Conservation (phyloP, 2,329 filamentous ascomycete genomes). For the Beauveria asiatica region DNA sequence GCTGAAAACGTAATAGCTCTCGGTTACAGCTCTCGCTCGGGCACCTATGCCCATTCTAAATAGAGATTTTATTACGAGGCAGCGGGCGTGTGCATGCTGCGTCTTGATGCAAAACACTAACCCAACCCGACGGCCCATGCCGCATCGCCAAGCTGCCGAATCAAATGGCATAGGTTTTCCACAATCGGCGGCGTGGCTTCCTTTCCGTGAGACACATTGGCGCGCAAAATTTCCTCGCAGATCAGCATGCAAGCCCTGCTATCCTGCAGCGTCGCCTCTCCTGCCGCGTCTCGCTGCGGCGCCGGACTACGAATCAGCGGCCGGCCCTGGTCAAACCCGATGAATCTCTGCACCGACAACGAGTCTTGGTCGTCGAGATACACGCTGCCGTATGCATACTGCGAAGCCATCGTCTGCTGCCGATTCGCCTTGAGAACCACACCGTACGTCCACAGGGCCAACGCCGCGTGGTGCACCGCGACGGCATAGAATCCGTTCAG, state of each 20-base stretch:
- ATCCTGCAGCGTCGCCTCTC: slow-evolving; percentile 41
- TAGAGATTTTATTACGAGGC: neutral
- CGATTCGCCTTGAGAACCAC: slow-evolving; percentile 41
- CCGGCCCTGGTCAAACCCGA: slow-evolving; percentile 44
- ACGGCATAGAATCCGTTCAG: slow-evolving; percentile 61
- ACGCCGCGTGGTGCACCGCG: slow-evolving; percentile 57
- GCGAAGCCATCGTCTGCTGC: slow-evolving; percentile 23
- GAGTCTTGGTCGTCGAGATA: slow-evolving; percentile 50
- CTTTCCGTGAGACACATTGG: slow-evolving; percentile 38
- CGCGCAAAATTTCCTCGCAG: slow-evolving; percentile 45
- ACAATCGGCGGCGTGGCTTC: slow-evolving; percentile 51
- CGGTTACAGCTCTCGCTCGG: neutral
- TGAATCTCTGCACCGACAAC: slow-evolving; percentile 46
- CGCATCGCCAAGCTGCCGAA: slow-evolving; percentile 50
- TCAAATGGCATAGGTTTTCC: slow-evolving; percentile 56
- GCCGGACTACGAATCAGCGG: slow-evolving; percentile 38
- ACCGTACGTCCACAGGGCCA: slow-evolving; percentile 63
- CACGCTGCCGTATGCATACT: slow-evolving; percentile 31
- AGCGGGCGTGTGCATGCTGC: neutral
- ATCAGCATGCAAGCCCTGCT: slow-evolving; percentile 51
- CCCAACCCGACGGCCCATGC: slow-evolving; percentile 31
- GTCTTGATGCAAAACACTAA: neutral
- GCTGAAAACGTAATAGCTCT: too few relatives aligned
- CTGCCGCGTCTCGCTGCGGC: slow-evolving; percentile 18
- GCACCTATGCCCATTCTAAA: neutral